Conservation (phyloP, 1,139 yeast species). For the Magnusiomyces fungicola region DNA sequence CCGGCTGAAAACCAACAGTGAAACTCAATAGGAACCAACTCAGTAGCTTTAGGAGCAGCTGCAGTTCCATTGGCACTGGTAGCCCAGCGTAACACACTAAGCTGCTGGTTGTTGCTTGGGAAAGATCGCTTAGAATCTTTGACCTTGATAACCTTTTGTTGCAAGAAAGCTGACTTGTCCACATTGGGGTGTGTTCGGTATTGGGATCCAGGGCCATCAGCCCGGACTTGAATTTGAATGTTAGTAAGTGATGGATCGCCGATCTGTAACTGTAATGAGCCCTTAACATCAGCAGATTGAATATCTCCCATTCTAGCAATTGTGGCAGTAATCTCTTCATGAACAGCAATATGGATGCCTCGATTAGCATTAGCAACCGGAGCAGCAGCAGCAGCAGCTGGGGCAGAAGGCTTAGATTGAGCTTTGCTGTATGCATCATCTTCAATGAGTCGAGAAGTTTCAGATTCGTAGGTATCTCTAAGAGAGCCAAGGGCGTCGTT, state of each 20-base stretch:
- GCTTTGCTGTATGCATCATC: constrained; percentile 11
- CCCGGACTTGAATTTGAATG: constrained; percentile 53
- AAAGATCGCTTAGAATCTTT: constrained; percentile 73
- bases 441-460: constrained; percentile 28
- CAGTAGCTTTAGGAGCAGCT: constrained; percentile 50
- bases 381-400: constrained; percentile 11
- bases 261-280: constrained; percentile 83
- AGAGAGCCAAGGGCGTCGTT: constrained; percentile 36
- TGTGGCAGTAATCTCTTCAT: constrained; percentile 72
- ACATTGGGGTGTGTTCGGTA: constrained; percentile 96
- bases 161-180: constrained; percentile 63
- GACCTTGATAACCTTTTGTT: constrained; percentile 54
- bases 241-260: constrained; percentile 63
- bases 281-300: constrained; percentile 71
- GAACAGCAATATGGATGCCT: constrained; percentile 71
- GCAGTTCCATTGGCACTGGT: constrained; percentile 36
- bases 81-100: constrained; percentile 87
- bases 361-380: constrained; percentile 39
- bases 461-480: constrained; percentile 32
- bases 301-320: constrained; percentile 81
- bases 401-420: constrained; percentile 13
- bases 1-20: constrained; percentile 79
- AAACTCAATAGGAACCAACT: constrained; percentile 62
- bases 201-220: constrained; percentile 45
- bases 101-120: constrained; percentile 84